Evolutionary conservation across 352 stramenopile species (phyloP), one percentile per base, ranked within the genome.

Genomic region (Halophytophthora polymorphica): DNA sequence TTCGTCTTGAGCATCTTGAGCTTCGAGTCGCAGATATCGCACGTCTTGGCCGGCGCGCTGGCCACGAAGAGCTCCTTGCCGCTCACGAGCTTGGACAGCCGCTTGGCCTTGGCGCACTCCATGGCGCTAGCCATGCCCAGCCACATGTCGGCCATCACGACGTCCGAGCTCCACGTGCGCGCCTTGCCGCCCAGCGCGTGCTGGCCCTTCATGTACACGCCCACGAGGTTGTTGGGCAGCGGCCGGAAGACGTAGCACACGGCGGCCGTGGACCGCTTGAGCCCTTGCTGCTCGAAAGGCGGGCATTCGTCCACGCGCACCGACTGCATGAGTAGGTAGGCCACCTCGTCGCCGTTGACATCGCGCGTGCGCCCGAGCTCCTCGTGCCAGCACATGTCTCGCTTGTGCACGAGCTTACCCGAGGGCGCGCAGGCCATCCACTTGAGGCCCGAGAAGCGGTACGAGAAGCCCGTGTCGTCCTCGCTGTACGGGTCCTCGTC

Each of bases 231-330:
- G 38, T 84, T 76, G 0, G 65, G 58, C 12, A 78, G 64, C 22
- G 69, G 58, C 3, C 69, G 73, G 54, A 86, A 89, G 43, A 82
- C 60, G 64, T 86, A 87, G 59, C 75, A 86, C n/a, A 83, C 73
- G 1, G 70, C 68, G 1, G 75, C 64, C 6, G 50, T 69, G 19
- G 75, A 79, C 19, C 78, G 69, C 42, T 71, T 78, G 40, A 84
- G 61, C 11, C 73, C 66, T 36, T 80, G 72, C 44, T 77, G 57
- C 11, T 83, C 71, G 29, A 87, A 83, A 19, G 74, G 64, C 18
- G 78, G 78, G 31, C 78, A 87, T 50, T 77, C 67, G 41, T 64
- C 55, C 13, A 86, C 39, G 12, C 60, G 50, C 42, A 86, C 71
- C 0, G 69, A 85, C 42, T 87, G 67, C 64, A 85, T 83, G 42